Conservation (phyloP, 2,329 filamentous ascomycete species). For the Amauroascus niger region DNA sequence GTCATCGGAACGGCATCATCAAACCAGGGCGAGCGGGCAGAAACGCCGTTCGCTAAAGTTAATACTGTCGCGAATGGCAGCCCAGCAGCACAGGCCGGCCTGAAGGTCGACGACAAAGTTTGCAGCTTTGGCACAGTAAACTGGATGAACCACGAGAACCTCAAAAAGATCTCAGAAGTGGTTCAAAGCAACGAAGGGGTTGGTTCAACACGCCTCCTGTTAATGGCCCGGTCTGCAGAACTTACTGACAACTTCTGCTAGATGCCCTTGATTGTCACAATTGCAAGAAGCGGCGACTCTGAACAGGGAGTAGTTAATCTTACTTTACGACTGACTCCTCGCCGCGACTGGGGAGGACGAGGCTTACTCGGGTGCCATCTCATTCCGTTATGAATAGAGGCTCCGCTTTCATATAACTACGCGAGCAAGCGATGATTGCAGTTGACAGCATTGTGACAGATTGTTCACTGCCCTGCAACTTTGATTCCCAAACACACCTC, state of each 20-base stretch:
- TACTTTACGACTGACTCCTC: constrained; percentile 63
- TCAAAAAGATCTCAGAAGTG: constrained; percentile 77
- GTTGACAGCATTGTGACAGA: background rate
- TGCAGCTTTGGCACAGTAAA: constrained; percentile 78
- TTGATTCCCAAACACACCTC: no score
- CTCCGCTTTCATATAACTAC: background rate
- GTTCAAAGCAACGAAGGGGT: constrained; percentile 86
- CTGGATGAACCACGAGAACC: constrained; percentile 71
- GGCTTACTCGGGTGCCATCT: constrained; percentile 87
- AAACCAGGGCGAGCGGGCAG: constrained; percentile 29
- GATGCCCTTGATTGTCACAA: constrained; percentile 61
- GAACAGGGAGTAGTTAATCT: constrained; percentile 46
- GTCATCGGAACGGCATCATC: background rate
- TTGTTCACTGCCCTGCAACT: no score
- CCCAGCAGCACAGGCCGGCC: constrained; percentile 71
- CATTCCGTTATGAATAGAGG: constrained; percentile 54
- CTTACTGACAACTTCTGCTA: constrained; percentile 31
- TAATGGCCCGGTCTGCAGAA: no score
- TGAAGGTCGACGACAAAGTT: constrained; percentile 71
- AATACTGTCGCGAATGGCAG: constrained; percentile 70
- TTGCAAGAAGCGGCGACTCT: constrained; percentile 42
- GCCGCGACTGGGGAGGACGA: constrained; percentile 77
- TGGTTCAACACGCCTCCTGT: constrained; percentile 37
- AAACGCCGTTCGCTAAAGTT: constrained; percentile 74
- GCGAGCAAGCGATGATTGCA: background rate